Conservation (phyloP, 2,329 filamentous ascomycete genomes). For the Sarocladium kiliense region DNA sequence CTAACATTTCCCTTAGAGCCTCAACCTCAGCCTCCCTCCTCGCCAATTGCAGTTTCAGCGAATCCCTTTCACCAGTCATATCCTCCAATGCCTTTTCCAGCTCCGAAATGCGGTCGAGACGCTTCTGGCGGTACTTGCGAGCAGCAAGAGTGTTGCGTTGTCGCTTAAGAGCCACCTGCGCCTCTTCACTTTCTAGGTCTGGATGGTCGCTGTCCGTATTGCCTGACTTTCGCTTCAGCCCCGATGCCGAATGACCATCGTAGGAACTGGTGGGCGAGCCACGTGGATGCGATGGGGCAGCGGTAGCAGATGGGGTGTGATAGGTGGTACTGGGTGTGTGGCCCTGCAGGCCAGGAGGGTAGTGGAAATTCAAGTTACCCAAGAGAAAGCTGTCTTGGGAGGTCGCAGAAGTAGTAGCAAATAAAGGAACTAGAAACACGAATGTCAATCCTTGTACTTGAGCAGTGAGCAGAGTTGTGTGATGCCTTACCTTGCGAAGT, state of each 20-base stretch:
- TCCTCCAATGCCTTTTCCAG: constrained; percentile 56
- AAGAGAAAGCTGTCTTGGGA: not conserved
- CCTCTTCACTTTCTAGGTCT: constrained; percentile 15
- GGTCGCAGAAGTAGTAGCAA: not conserved
- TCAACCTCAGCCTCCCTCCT: constrained; percentile 61
- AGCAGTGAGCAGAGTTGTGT: not conserved
- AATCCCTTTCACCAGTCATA: constrained; percentile 58
- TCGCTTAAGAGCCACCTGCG: constrained; percentile 42
- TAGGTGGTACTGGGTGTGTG: not conserved
- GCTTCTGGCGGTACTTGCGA: constrained; percentile 65
- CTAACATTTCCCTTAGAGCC: constrained; percentile 49
- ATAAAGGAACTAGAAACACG: not conserved
- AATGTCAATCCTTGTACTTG: not conserved
- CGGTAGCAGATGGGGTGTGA: not conserved
- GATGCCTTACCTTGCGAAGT: not conserved
- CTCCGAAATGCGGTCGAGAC: constrained; percentile 59
- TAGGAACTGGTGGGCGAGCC: not conserved
- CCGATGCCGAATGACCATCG: not conserved
- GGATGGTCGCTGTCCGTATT: constrained; percentile 13
- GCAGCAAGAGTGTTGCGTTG: constrained; percentile 68
- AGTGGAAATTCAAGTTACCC: not conserved
- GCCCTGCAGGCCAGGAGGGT: not conserved
- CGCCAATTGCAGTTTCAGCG: constrained; percentile 56
- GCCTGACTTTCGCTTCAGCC: constrained; percentile 14
- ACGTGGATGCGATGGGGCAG: not conserved